Conservation (phyloP, 1,284 basidiomycete genomes). For the Xerocomus amazonicus region DNA sequence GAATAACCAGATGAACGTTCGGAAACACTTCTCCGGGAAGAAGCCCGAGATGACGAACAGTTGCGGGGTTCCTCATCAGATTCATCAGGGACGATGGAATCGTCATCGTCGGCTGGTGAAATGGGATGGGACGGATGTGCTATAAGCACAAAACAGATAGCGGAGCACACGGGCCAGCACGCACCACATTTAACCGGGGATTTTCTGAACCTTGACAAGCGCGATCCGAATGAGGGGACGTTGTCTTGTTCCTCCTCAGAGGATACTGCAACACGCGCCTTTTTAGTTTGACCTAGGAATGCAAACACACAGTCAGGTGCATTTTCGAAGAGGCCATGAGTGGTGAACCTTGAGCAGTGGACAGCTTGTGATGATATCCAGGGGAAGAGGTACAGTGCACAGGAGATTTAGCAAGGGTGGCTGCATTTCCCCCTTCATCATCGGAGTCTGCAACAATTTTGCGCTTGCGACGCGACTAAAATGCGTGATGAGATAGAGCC, state of each 20-base stretch:
- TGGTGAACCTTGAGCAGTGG: constrained; percentile 29
- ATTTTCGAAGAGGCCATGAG: constrained; percentile 14
- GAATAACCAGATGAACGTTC: constrained; percentile 37
- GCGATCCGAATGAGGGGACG: constrained; percentile 49
- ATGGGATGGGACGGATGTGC: constrained; percentile 33
- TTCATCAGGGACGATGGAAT: constrained; percentile 62
- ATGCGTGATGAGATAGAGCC: constrained; percentile 1
- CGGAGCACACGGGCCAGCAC: constrained; percentile 11
- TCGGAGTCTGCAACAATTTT: constrained; percentile 73
- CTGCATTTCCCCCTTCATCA: constrained; percentile 49
- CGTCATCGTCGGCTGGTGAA: constrained; percentile 53
- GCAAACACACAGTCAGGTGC: constrained; percentile 14
- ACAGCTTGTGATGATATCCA: constrained; percentile 20
- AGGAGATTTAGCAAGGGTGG: constrained; percentile 12
- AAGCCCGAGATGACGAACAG: constrained; percentile 40
- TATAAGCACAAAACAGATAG: constrained; percentile 17
- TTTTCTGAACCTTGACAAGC: constrained; percentile 63
- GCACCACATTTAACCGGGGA: constrained; percentile 52
- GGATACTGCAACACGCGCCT: constrained; percentile 45
- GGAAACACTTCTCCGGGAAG: constrained; percentile 41
- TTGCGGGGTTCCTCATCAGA: constrained; percentile 49
- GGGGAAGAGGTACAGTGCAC: constrained; percentile 28
- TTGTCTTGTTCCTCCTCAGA: constrained; percentile 45
- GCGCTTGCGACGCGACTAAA: constrained; percentile 49
- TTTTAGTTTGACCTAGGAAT: constrained; percentile 42